Base-by-base conservation (phyloP, 164 flowering plant genomes). In the Hamamelis virginiana region DNA sequence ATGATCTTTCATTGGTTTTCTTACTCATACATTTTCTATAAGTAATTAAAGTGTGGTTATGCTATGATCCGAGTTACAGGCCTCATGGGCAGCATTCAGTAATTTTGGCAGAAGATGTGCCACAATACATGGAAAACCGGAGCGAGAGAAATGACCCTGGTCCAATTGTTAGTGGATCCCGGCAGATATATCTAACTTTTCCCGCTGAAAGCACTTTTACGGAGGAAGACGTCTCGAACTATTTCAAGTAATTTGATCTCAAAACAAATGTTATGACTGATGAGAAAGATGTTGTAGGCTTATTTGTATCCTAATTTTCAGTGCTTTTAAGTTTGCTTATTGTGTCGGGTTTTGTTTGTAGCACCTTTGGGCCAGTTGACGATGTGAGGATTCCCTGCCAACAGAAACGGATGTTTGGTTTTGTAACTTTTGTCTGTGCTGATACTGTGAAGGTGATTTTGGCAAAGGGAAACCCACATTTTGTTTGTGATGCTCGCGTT, bases 351-450 rank as follows among this genome's bases (percentile, higher is more conserved):
- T 62, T 44, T 50, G 4, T 67, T 65, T 72, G 69, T 62, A 94
- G 98, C 76, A 84, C 73, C 25, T 93, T 72, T 75, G 99, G 99
- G 18, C 83, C 79, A 0, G 99, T 96, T 76, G 87, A 91, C 81
- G 99, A 96, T 88, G 99, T 96, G 19, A 87, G 99, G 76, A 91
- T 96, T 72, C 99, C 99, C 8, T 86, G 86, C 80, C 98, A 90
- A 69, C 91, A 89, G 80, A 89, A 87, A 62, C 66, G 97, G 64
- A 91, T 91, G 96, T 95, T 91, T 68, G 99, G 99, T 9, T 96
- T 93, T 69, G 97, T 96, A 8, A 90, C 97, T n/a, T 93, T 93
- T 74, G 73, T 52, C 23, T 77, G 83, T 74, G 67, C 95, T 0
- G 97, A 92, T 23, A 93, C 98, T 1, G 98, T 86, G 65, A 85